Evolutionary conservation across 129 eudicot species (phyloP).

Genomic region (Silybum marianum): DNA sequence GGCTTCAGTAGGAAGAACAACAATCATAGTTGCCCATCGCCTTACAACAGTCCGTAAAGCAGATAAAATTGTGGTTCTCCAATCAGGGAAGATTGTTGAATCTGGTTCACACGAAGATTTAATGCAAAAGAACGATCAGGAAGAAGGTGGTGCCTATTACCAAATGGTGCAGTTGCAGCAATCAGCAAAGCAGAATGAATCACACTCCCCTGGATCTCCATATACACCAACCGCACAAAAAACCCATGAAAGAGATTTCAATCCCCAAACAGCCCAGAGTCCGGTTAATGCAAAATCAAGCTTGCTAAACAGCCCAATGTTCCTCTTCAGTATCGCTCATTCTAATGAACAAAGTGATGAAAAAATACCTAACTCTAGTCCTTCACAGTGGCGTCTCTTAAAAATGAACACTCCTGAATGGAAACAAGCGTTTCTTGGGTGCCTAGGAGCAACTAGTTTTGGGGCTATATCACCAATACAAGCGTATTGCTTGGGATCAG

Average conservation of each 20-base stretch:
- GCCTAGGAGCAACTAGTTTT: constrained; percentile 57
- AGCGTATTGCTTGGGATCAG: constrained; percentile 44
- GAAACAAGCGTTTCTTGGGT: constrained; percentile 69
- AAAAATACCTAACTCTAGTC: constrained; percentile 23
- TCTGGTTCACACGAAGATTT: constrained; percentile 65
- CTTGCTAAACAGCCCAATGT: constrained; percentile 53
- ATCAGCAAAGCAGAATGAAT: constrained; percentile 42
- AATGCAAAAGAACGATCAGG: constrained; percentile 42
- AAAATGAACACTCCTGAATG: constrained; percentile 78
- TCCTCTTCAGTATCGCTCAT: constrained; percentile 49
- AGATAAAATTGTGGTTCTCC: constrained; percentile 60
- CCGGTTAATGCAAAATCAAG: constrained; percentile 49
- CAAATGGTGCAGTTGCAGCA: constrained; percentile 75
- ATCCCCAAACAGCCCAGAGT: constrained; percentile 27
- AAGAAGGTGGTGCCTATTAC: constrained; percentile 54
- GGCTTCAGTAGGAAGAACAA: constrained; percentile 74
- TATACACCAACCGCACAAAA: background rate
- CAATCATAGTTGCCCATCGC: constrained; percentile 75
- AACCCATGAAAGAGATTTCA: constrained; percentile 2
- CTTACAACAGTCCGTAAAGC: constrained; percentile 68
- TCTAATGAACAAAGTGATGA: constrained; percentile 50
- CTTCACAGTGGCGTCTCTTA: constrained; percentile 61
- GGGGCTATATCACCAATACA: constrained; percentile 63
- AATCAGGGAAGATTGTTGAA: constrained; percentile 63
- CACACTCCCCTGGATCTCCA: constrained; percentile 16